Percentiles rank a stretch among this genome's conserved stretches.
These are phyloP conservation scores for Chlorella ohadii DNA, from an alignment of 139 green algal genomes.

Conservation along the genomic window DNA sequence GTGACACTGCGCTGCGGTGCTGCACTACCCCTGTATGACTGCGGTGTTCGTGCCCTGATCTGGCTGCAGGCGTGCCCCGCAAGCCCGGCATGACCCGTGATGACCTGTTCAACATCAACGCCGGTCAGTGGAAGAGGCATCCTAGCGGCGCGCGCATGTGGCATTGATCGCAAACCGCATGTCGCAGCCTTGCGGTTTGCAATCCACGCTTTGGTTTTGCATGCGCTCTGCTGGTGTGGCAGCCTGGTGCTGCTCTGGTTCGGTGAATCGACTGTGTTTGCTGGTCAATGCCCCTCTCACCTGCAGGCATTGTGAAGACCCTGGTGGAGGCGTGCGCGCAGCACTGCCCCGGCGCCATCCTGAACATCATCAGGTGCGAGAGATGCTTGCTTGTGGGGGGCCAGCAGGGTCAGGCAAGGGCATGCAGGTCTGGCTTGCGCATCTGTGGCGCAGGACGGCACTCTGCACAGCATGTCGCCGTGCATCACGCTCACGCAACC, in stretches of 20 bases:
- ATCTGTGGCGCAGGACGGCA: background rate
- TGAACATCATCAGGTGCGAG: constrained; percentile 58
- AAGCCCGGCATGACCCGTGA: constrained; percentile 99
- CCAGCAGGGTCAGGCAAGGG: too few relatives aligned
- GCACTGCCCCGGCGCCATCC: constrained; percentile 78
- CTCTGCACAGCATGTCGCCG: too few relatives aligned
- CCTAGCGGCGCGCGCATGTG: too few relatives aligned
- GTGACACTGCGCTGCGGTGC: too few relatives aligned
- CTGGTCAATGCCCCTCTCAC: too few relatives aligned
- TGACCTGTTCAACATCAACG: constrained; percentile 99
- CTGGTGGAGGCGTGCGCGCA: constrained; percentile 83
- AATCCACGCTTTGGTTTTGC: too few relatives aligned
- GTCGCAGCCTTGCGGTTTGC: too few relatives aligned
- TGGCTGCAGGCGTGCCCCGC: constrained; percentile 74
- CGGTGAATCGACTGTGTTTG: too few relatives aligned
- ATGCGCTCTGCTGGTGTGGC: background rate
- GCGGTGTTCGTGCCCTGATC: too few relatives aligned
- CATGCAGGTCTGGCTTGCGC: background rate
- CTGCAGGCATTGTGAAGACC: constrained; percentile 86
- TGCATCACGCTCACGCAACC: background rate
- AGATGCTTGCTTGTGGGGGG: background rate
- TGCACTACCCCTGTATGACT: too few relatives aligned
- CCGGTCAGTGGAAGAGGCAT: constrained; percentile 41
- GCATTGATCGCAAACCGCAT: too few relatives aligned
- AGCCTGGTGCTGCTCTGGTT: too few relatives aligned